Evolutionary conservation across 805 yeast species (phyloP).

Genomic region (Cyberlindnera galapagoensis): DNA sequence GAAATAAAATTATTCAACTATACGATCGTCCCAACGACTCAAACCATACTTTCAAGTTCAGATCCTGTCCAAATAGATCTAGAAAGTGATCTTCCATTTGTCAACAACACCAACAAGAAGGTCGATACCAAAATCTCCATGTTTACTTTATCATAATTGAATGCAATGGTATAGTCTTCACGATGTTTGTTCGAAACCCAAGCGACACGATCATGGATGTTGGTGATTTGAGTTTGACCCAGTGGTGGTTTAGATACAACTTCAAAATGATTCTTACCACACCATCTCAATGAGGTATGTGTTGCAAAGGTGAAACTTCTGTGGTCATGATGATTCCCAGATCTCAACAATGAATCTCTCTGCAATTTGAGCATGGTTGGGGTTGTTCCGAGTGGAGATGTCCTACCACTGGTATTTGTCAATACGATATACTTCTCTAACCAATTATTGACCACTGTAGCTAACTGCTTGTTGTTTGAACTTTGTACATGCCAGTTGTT

Average conservation of each 20-base stretch:
- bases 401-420: neutral
- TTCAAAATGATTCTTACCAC: constrained; percentile 18
- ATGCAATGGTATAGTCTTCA: constrained; percentile 10
- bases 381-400: constrained; percentile 17
- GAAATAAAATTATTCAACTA: too few relatives aligned
- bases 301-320: constrained; percentile 18
- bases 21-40: too few relatives aligned
- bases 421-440: constrained; percentile 17
- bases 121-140: constrained; percentile 20
- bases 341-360: constrained; percentile 1
- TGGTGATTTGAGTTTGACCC: constrained; percentile 3
- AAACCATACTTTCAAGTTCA: too few relatives aligned
- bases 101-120: constrained; percentile 13
- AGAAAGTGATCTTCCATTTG: neutral
- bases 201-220: constrained; percentile 17
- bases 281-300: constrained; percentile 17
- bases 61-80: too few relatives aligned
- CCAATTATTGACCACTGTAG: constrained; percentile 13
- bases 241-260: constrained; percentile 7
- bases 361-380: constrained; percentile 16
- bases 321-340: neutral
- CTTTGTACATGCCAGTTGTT: constrained; percentile 15
- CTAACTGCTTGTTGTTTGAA: constrained; percentile 8
- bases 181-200: constrained; percentile 11
- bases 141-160: constrained; percentile 20